These are phyloP conservation scores for Aegilops longissima DNA, from an alignment of 176 grass and related monocot genomes.

Conservation along the genomic window DNA sequence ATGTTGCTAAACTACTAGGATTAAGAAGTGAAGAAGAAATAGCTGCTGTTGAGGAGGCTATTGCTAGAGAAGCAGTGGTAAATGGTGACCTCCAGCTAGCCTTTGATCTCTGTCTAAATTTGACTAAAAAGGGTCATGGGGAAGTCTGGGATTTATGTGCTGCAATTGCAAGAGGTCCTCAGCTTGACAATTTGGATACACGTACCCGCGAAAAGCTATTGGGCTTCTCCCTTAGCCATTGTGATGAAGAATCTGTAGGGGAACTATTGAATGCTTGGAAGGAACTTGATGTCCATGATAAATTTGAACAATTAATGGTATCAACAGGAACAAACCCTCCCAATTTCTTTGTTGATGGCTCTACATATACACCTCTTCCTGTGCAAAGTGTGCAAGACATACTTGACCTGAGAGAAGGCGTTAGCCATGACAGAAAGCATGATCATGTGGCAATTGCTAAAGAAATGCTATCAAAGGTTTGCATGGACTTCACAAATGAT, in stretches of 20 bases:
- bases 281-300: constrained; percentile 72
- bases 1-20: constrained; percentile 85
- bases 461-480: constrained; percentile 70
- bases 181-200: constrained; percentile 80
- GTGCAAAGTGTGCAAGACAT: constrained; percentile 56
- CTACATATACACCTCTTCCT: constrained; percentile 48
- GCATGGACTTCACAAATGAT: constrained; percentile 52
- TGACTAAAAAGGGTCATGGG: constrained; percentile 71
- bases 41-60: constrained; percentile 74
- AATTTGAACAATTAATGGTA: constrained; percentile 72
- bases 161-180: constrained; percentile 82
- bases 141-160: constrained; percentile 87
- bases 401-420: constrained; percentile 53
- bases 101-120: constrained; percentile 82
- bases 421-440: constrained; percentile 40
- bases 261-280: constrained; percentile 96
- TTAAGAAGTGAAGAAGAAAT: constrained; percentile 83
- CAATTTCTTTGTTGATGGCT: constrained; percentile 51
- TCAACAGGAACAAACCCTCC: constrained; percentile 53
- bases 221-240: constrained; percentile 84
- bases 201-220: constrained; percentile 67
- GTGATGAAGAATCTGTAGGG: constrained; percentile 79
- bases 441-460: constrained; percentile 45
- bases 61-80: constrained; percentile 91
- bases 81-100: constrained; percentile 90